Conservation (phyloP, 2,329 filamentous ascomycete genomes). For the Ceratocystiopsis brevicomis region DNA sequence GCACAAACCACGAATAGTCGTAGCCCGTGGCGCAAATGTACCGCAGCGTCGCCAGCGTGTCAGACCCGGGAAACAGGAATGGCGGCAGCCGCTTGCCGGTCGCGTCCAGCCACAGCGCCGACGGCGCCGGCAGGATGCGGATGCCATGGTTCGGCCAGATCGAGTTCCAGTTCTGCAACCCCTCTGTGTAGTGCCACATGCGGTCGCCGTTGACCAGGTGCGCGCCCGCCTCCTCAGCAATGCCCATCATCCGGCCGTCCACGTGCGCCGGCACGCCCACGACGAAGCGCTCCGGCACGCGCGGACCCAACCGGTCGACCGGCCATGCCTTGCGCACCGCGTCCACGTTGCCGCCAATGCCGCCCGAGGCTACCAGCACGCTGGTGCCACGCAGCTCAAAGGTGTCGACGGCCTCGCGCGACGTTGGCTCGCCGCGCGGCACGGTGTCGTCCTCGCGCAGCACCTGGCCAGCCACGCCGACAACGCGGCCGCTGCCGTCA, state of each 20-base stretch:
- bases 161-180: slow-evolving; percentile 40
- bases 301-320: slow-evolving; percentile 34
- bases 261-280: slow-evolving; percentile 43
- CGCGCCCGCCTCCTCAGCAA: slow-evolving; percentile 32
- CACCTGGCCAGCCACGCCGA: slow-evolving; percentile 34
- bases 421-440: slow-evolving; percentile 32
- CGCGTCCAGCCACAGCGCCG: slow-evolving; percentile 43
- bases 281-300: slow-evolving; percentile 36
- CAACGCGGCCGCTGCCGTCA: slow-evolving; percentile 25
- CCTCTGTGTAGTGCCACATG: slow-evolving; percentile 51
- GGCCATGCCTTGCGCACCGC: slow-evolving; percentile 40
- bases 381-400: slow-evolving; percentile 36
- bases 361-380: slow-evolving; percentile 36
- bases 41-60: slow-evolving; percentile 38
- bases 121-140: slow-evolving; percentile 39
- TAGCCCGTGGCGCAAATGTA: slow-evolving; percentile 41
- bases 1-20: slow-evolving; percentile 45
- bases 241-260: slow-evolving; percentile 43
- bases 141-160: slow-evolving; percentile 45
- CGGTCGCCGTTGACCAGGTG: slow-evolving; percentile 39
- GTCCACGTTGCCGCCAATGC: slow-evolving; percentile 43
- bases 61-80: slow-evolving; percentile 35
- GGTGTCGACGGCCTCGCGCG: slow-evolving; percentile 25
- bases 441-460: slow-evolving; percentile 28
- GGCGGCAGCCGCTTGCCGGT: slow-evolving; percentile 38